Conservation (phyloP, 2,329 filamentous ascomycete genomes). For the Cladosporium sp. region DNA sequence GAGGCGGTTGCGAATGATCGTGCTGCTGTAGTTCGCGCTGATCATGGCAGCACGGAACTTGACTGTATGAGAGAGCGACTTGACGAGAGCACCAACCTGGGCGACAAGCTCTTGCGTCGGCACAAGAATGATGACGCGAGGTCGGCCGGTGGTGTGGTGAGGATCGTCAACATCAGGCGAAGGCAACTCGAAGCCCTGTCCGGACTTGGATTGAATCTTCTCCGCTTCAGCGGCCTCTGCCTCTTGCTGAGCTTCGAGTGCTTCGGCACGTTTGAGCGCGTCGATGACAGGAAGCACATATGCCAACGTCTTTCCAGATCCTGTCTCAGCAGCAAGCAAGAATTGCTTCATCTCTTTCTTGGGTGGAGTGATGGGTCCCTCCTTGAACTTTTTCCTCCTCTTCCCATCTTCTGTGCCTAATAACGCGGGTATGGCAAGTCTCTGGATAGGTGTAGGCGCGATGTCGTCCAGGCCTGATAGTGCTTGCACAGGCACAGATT, state of each 20-base stretch:
- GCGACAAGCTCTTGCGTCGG: conserved; percentile 88
- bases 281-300: conserved; percentile 84
- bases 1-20: conserved; percentile 77
- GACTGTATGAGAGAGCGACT: conserved; percentile 74
- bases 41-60: conserved; percentile 85
- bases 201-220: conserved; percentile 23
- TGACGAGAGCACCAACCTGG: conserved; percentile 78
- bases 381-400: conserved; percentile 29
- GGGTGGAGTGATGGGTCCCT: conserved; percentile 8
- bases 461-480: conserved; percentile 71
- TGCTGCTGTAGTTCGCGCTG: conserved; percentile 70
- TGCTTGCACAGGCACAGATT: conserved; percentile 68
- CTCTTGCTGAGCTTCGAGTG: conserved; percentile 49
- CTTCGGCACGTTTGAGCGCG: conserved; percentile 70
- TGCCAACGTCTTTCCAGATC: conserved; percentile 92
- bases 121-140: conserved; percentile 79
- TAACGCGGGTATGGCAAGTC: conserved; percentile 79
- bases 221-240: conserved; percentile 26
- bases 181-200: conserved; percentile 13
- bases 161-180: conserved; percentile 59
- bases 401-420: conserved; percentile 53
- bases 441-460: conserved; percentile 82
- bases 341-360: conserved; percentile 56
- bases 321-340: conserved; percentile 89
- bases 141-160: conserved; percentile 71